Conservation (phyloP, 2,329 filamentous ascomycete genomes). For the Nemania diffusa region DNA sequence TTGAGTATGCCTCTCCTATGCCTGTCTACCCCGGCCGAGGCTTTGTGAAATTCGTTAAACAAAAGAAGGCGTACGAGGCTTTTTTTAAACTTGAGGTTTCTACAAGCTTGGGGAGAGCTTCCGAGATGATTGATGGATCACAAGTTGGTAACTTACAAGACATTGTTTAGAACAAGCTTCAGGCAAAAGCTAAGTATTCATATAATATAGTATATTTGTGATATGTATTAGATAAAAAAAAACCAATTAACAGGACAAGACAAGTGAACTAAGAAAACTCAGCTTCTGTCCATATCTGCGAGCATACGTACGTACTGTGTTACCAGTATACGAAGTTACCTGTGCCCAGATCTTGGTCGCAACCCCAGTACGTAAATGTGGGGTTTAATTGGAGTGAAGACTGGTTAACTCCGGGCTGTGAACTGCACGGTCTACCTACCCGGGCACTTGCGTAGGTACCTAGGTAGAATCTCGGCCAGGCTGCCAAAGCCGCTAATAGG, state of each 20-base stretch:
- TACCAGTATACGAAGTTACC: too few relatives aligned
- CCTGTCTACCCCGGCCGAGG: too few relatives aligned
- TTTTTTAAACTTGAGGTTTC: too few relatives aligned
- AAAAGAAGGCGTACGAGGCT: too few relatives aligned
- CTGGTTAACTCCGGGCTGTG: neutral
- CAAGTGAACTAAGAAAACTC: neutral
- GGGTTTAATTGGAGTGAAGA: neutral
- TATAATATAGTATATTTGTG: too few relatives aligned
- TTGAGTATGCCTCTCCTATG: too few relatives aligned
- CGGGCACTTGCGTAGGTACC: neutral
- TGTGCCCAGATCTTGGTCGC: neutral
- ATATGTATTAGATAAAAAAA: neutral
- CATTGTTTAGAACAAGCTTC: too few relatives aligned
- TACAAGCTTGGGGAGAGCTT: too few relatives aligned
- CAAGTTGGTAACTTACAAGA: too few relatives aligned
- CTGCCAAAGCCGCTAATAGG: slow-evolving; percentile 2
- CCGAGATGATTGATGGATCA: too few relatives aligned
- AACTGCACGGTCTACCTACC: neutral
- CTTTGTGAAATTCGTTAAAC: too few relatives aligned
- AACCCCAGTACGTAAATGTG: neutral
- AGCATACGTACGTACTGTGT: neutral
- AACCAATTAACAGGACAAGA: neutral
- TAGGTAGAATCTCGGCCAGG: neutral
- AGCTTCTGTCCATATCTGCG: neutral
- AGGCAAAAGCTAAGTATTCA: too few relatives aligned